phyloP scores from a whole-genome alignment of 1,284 basidiomycete genomes.

The Somion occarium region DNA sequence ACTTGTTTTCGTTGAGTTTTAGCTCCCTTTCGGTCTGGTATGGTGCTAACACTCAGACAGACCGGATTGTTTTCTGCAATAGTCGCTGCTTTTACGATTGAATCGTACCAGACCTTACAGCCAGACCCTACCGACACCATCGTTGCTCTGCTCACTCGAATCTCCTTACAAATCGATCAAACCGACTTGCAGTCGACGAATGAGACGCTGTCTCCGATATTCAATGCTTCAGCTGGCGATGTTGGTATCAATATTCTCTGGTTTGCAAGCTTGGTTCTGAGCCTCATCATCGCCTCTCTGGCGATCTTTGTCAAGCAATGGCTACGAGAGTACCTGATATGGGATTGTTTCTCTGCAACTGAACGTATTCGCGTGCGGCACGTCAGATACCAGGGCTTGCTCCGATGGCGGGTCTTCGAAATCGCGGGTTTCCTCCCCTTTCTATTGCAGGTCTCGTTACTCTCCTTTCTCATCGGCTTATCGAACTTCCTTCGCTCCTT shows the following conservation, averaged over 20 bases:
- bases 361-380: constrained; percentile 15
- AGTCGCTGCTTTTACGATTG: neutral
- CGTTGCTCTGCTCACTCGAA: constrained; percentile 23
- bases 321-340: constrained; percentile 2
- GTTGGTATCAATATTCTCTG: constrained; percentile 2
- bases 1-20: constrained; percentile 1
- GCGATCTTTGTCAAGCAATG: constrained; percentile 4
- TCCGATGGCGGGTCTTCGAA: constrained; percentile 18
- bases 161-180: neutral
- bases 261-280: neutral
- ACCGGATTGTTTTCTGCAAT: constrained; percentile 3
- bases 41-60: neutral
- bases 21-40: neutral
- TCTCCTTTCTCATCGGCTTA: constrained; percentile 16
- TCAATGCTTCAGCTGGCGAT: neutral
- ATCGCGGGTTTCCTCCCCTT: constrained; percentile 25
- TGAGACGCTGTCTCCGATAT: neutral
- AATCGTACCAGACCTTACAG: neutral
- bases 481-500: constrained; percentile 17
- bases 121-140: constrained; percentile 13
- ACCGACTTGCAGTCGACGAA: neutral
- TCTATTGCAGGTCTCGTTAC: constrained; percentile 18
- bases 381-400: constrained; percentile 18
- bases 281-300: constrained; percentile 1
- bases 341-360: neutral